Evolutionary conservation across 83 land plant species (phyloP).

Genomic region (Thuja plicata): DNA sequence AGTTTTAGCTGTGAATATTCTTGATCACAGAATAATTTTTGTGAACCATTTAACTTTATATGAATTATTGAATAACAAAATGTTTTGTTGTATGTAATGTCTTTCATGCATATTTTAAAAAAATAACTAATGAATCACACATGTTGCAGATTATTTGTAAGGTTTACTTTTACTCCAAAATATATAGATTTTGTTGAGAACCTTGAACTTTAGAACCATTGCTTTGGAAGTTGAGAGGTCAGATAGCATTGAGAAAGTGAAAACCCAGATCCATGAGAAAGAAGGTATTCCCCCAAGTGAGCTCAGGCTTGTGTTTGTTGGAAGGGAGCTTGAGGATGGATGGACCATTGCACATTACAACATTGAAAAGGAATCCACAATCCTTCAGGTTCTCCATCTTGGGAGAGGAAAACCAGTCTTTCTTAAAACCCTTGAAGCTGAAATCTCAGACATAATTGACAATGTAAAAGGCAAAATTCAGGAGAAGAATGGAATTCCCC

Average conservation of each 20-base stretch:
- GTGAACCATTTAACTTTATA: too few relatives aligned
- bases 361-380: not conserved
- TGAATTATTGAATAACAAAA: too few relatives aligned
- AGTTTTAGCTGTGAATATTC: too few relatives aligned
- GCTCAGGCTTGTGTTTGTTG: not conserved
- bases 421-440: not conserved
- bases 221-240: not conserved
- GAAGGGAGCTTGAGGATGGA: not conserved
- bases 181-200: not conserved
- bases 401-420: not conserved
- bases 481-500: not conserved
- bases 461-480: not conserved
- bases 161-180: too few relatives aligned
- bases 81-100: too few relatives aligned
- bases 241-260: not conserved
- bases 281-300: not conserved
- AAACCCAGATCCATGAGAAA: not conserved
- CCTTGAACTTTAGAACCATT: not conserved
- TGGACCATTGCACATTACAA: not conserved
- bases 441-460: not conserved
- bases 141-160: too few relatives aligned
- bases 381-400: not conserved
- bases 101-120: too few relatives aligned
- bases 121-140: too few relatives aligned
- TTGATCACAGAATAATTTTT: too few relatives aligned